These are phyloP conservation scores for Daphne laureola DNA, from an alignment of 441 rosid species.

Conservation along the genomic window DNA sequence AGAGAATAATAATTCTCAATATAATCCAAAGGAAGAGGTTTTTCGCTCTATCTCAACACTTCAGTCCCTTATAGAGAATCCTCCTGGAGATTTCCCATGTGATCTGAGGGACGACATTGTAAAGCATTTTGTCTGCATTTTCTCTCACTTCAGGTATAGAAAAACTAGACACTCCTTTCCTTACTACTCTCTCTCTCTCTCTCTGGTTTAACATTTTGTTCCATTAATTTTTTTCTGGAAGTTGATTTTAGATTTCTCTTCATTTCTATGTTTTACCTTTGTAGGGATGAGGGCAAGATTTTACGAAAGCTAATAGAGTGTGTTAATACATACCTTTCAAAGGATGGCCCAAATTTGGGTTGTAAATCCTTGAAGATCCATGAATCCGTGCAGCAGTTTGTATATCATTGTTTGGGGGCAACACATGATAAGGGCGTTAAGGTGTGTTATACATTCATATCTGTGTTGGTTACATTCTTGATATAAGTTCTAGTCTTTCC, in stretches of 20 bases:
- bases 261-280: constrained; percentile 4
- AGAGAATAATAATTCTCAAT: constrained; percentile 39
- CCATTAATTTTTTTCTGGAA: constrained; percentile 9
- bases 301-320: constrained; percentile 94
- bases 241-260: constrained; percentile 14
- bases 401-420: constrained; percentile 66
- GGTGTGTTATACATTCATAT: constrained; percentile 35
- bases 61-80: constrained; percentile 75
- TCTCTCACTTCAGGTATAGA: constrained; percentile 59
- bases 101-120: constrained; percentile 60
- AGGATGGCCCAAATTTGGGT: constrained; percentile 88
- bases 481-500: constrained; percentile 7
- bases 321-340: constrained; percentile 64
- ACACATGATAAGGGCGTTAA: constrained; percentile 75
- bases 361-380: constrained; percentile 61
- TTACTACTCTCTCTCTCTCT: constrained; percentile 5
- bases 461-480: constrained; percentile 13
- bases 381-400: constrained; percentile 50
- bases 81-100: constrained; percentile 84
- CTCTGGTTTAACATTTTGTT: constrained; percentile 9
- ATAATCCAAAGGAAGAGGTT: constrained; percentile 68
- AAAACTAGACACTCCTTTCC: constrained; percentile 9
- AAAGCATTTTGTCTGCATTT: constrained; percentile 61
- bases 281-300: constrained; percentile 87
- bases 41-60: constrained; percentile 62